phyloP scores from a whole-genome alignment of 129 eudicot genomes.

The Rutidosis leptorrhynchoides region DNA sequence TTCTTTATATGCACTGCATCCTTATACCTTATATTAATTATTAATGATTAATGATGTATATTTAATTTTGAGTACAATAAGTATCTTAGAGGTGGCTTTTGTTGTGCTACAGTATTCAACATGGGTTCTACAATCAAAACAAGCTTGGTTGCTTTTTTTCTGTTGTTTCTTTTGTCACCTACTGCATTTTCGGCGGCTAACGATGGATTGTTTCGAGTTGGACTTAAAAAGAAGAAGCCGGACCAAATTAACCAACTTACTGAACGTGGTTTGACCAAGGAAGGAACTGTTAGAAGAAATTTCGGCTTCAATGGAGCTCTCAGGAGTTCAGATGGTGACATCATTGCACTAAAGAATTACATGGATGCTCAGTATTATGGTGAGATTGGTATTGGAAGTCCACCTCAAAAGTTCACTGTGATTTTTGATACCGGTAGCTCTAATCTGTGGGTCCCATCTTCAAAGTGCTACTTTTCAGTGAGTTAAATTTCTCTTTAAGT shows the following conservation, averaged over 20 bases:
- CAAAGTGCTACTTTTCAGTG: constrained; percentile 81
- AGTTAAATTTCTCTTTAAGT: constrained; percentile 34
- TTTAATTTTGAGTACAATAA: not conserved
- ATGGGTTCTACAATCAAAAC: constrained; percentile 48
- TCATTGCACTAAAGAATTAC: constrained; percentile 68
- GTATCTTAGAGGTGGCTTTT: constrained; percentile 11
- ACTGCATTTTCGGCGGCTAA: constrained; percentile 37
- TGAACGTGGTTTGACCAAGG: constrained; percentile 33
- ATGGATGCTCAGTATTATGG: constrained; percentile 97
- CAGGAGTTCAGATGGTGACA: constrained; percentile 56
- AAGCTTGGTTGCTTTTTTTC: constrained; percentile 30
- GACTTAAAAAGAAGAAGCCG: constrained; percentile 68
- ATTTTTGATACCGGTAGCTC: constrained; percentile 95
- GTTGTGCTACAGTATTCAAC: constrained; percentile 33
- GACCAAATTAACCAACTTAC: constrained; percentile 45
- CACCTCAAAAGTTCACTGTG: constrained; percentile 92
- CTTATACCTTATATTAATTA: too few species aligned
- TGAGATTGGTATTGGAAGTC: constrained; percentile 90
- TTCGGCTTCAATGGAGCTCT: constrained; percentile 34
- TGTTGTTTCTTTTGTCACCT: constrained; percentile 48
- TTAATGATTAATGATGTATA: too few species aligned
- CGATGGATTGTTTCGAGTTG: constrained; percentile 58
- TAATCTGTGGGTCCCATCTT: constrained; percentile 94
- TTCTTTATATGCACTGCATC: not conserved
- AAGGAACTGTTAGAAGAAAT: constrained; percentile 30